These are phyloP conservation scores for Kuraishia molischiana DNA, from an alignment of 805 yeast species.

Conservation along the genomic window DNA sequence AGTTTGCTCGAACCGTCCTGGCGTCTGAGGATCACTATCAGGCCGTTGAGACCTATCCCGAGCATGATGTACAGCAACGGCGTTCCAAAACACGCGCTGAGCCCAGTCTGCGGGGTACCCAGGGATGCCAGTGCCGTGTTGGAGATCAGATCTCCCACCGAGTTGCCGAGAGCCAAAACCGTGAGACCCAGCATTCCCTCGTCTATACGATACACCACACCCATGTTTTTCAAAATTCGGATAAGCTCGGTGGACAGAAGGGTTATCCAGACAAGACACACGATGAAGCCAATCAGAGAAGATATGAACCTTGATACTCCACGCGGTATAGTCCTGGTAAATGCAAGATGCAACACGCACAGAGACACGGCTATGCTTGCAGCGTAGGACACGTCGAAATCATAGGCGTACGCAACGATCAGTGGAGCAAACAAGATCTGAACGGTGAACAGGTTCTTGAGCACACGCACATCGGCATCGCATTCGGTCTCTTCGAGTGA, in stretches of 20 bases:
- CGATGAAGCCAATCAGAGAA: constrained; percentile 17
- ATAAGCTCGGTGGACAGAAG: constrained; percentile 19
- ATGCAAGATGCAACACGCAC: background rate
- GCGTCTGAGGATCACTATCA: constrained; percentile 12
- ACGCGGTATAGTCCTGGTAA: background rate
- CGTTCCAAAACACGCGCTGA: constrained; percentile 46
- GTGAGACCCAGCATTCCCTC: constrained; percentile 41
- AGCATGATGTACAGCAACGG: constrained; percentile 37
- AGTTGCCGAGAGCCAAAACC: constrained; percentile 38
- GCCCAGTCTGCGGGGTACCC: constrained; percentile 31
- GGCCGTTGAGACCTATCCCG: constrained; percentile 41
- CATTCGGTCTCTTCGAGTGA: constrained; percentile 4
- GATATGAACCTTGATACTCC: background rate
- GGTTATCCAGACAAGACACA: constrained; percentile 18
- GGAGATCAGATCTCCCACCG: constrained; percentile 42
- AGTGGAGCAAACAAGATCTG: constrained; percentile 18
- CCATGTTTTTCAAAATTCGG: constrained; percentile 29
- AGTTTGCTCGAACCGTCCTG: constrained; percentile 3
- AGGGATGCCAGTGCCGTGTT: constrained; percentile 30
- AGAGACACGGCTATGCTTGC: background rate
- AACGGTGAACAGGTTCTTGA: constrained; percentile 14
- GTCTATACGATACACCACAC: constrained; percentile 29
- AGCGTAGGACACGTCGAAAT: background rate
- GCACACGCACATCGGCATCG: constrained; percentile 11
- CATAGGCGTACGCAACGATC: background rate